phyloP scores from a whole-genome alignment of 75 land plant genomes.

The Pinus taeda region DNA sequence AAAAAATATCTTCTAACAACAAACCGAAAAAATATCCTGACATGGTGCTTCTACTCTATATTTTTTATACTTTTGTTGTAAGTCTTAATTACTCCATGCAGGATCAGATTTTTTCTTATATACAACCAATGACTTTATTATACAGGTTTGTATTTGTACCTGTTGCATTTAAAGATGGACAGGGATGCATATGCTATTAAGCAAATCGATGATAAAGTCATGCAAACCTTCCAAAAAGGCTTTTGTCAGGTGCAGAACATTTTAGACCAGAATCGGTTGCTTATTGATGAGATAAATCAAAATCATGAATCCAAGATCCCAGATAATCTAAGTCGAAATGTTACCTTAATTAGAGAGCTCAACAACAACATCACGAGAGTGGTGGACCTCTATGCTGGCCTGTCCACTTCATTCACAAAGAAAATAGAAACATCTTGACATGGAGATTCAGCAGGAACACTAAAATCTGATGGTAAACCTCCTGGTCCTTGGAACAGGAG shows the following conservation, averaged over 20 bases:
- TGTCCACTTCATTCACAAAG: constrained; percentile 33
- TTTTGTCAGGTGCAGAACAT: constrained; percentile 53
- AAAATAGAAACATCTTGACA: constrained; percentile 27
- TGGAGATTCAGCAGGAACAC: constrained; percentile 26
- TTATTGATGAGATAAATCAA: constrained; percentile 58
- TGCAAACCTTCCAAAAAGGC: constrained; percentile 39
- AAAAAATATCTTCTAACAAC: too few relatives aligned
- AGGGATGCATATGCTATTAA: constrained; percentile 13
- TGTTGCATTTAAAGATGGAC: constrained; percentile 16
- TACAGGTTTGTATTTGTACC: too few relatives aligned
- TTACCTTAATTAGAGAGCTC: constrained; percentile 42
- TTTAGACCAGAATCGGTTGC: constrained; percentile 54
- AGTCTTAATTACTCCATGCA: too few relatives aligned
- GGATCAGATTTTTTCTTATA: too few relatives aligned
- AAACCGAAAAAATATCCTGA: too few relatives aligned
- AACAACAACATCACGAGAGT: constrained; percentile 51
- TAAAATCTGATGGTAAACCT: constrained; percentile 24
- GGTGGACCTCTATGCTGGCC: constrained; percentile 47
- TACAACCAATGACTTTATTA: too few relatives aligned
- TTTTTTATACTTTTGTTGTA: too few relatives aligned
- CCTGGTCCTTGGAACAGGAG: constrained; percentile 11
- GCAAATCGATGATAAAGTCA: constrained; percentile 31
- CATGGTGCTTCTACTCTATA: too few relatives aligned
- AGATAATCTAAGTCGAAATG: constrained; percentile 51
- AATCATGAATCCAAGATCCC: constrained; percentile 58